phyloP scores from a whole-genome alignment of 2,329 filamentous ascomycete genomes.

The Thielaviopsis populi region DNA sequence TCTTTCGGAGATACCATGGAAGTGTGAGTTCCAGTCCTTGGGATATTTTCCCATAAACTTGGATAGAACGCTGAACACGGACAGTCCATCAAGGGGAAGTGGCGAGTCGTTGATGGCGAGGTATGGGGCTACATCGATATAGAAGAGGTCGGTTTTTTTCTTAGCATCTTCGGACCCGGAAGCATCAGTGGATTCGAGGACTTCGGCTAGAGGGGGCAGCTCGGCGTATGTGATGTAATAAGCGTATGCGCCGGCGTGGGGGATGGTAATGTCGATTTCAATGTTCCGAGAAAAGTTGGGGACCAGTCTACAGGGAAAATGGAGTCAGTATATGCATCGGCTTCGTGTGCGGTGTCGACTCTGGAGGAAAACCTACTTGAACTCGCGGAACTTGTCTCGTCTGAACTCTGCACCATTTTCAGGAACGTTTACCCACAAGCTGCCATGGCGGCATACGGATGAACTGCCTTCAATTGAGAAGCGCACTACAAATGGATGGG shows the following conservation, averaged over 20 bases:
- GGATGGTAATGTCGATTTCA: slow-evolving; percentile 76
- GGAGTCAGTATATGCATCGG: neutral
- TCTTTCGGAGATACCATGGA: slow-evolving; percentile 72
- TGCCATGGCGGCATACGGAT: slow-evolving; percentile 87
- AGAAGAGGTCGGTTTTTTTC: slow-evolving; percentile 63
- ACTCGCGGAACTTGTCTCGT: slow-evolving; percentile 68
- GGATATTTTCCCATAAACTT: slow-evolving; percentile 97
- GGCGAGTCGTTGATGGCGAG: slow-evolving; percentile 58
- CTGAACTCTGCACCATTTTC: slow-evolving; percentile 59
- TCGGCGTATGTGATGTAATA: slow-evolving; percentile 90
- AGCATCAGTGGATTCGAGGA: slow-evolving; percentile 25
- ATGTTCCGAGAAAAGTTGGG: slow-evolving; percentile 88
- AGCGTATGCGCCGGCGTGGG: slow-evolving; percentile 72
- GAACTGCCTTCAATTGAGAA: slow-evolving; percentile 91
- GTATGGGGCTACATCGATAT: slow-evolving; percentile 82
- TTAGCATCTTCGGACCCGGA: slow-evolving; percentile 10
- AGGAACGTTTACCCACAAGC: slow-evolving; percentile 92
- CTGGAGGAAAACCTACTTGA: slow-evolving; percentile 50
- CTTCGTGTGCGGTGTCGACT: neutral
- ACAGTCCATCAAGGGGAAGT: slow-evolving; percentile 73
- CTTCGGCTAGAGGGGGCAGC: slow-evolving; percentile 58
- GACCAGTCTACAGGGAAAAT: slow-evolving; percentile 44
- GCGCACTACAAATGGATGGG: slow-evolving; percentile 62
- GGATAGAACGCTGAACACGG: slow-evolving; percentile 84
- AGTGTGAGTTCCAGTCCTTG: slow-evolving; percentile 74